Conservation (phyloP, 1,284 basidiomycete species). For the Trichosporon sp. region DNA sequence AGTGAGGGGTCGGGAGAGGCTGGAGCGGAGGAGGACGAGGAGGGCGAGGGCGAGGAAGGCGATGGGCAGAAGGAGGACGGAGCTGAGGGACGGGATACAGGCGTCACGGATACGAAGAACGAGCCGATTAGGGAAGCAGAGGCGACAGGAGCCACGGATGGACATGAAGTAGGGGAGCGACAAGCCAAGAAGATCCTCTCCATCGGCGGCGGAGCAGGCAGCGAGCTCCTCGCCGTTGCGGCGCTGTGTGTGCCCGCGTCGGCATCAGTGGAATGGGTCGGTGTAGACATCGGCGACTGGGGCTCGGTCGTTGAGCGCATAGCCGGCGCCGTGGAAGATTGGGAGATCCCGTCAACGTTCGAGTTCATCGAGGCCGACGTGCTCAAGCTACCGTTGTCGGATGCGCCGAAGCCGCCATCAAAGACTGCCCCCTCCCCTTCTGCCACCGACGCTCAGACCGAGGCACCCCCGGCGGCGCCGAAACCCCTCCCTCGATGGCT, state of each 20-base stretch:
- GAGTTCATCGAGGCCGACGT: slow-evolving; percentile 37
- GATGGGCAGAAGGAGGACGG: slow-evolving; percentile 9
- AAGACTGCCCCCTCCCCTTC: slow-evolving; percentile 1
- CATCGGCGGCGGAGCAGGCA: slow-evolving; percentile 49
- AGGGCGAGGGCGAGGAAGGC: slow-evolving; percentile 31
- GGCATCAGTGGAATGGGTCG: slow-evolving; percentile 24
- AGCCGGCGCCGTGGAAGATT: slow-evolving; percentile 21
- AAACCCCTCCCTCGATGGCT: background rate
- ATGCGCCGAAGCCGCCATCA: background rate
- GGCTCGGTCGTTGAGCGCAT: slow-evolving; percentile 28
- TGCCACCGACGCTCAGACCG: background rate
- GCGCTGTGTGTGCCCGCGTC: slow-evolving; percentile 24
- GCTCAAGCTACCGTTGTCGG: slow-evolving; percentile 15
- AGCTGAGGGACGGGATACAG: too few species aligned
- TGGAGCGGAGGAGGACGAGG: slow-evolving; percentile 8
- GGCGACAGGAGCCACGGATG: slow-evolving; percentile 3
- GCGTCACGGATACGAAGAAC: too few species aligned
- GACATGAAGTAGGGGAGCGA: background rate
- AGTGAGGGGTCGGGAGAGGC: slow-evolving; percentile 22
- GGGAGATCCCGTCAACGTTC: slow-evolving; percentile 25
- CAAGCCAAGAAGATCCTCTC: slow-evolving; percentile 30
- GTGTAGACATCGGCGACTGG: slow-evolving; percentile 46
- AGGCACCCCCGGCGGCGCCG: background rate
- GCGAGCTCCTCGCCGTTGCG: slow-evolving; percentile 46
- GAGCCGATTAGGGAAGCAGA: slow-evolving; percentile 7